Conservation (phyloP, 371 early-diverging fungal genomes). For the Mortierella polycephala region DNA sequence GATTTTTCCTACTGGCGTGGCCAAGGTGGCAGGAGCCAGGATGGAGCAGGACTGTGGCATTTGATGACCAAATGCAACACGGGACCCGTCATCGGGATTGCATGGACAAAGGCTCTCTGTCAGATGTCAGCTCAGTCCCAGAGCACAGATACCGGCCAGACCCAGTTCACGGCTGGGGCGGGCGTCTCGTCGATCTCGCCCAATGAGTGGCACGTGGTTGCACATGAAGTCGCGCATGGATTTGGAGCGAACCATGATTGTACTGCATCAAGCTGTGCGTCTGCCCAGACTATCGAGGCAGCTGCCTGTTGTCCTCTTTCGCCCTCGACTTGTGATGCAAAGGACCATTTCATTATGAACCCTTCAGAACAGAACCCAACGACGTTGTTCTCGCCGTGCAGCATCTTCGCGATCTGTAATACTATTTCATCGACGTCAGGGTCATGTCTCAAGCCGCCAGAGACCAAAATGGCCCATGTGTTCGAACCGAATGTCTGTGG, state of each 20-base stretch:
- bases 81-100: slow-evolving; percentile 89
- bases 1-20: slow-evolving; percentile 94
- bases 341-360: slow-evolving; percentile 80
- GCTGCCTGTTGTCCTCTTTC: slow-evolving; percentile 75
- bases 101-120: slow-evolving; percentile 87
- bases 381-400: slow-evolving; percentile 65
- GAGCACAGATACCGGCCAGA: slow-evolving; percentile 1
- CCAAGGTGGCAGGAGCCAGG: slow-evolving; percentile 55
- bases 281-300: not conserved
- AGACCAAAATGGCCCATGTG: slow-evolving; percentile 45
- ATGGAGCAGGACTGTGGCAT: slow-evolving; percentile 91
- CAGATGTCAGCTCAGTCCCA: slow-evolving; percentile 57
- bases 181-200: slow-evolving; percentile 86
- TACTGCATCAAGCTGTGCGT: slow-evolving; percentile 8
- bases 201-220: slow-evolving; percentile 94
- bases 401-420: slow-evolving; percentile 73
- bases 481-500: slow-evolving; percentile 76
- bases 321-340: slow-evolving; percentile 73
- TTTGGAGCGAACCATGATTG: slow-evolving; percentile 67
- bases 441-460: slow-evolving; percentile 59
- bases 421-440: slow-evolving; percentile 57
- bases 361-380: slow-evolving; percentile 72
- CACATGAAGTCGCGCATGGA: slow-evolving; percentile 94
- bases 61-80: slow-evolving; percentile 84
- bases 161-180: slow-evolving; percentile 70